A percentile compares a stretch with the other conserved stretches of the same genome.
Evolutionary conservation across 345 rosid genomes (phyloP).

Genomic region (Eutrema japonicum): DNA sequence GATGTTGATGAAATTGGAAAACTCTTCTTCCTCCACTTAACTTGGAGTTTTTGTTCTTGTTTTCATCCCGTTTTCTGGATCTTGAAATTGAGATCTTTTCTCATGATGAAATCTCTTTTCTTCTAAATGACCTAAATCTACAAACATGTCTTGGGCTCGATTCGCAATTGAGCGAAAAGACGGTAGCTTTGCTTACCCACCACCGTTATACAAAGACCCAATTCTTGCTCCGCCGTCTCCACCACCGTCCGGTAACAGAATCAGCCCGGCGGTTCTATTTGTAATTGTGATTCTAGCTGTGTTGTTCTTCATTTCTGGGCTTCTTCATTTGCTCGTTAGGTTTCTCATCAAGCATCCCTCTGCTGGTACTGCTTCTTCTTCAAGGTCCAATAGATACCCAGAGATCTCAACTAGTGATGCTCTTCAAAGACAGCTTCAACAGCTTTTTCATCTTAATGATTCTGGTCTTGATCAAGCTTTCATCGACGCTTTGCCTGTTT

Average conservation of each 20-base stretch:
- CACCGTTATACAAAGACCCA: conserved; percentile 58
- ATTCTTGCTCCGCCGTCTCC: conserved; percentile 48
- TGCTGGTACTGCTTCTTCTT: conserved; percentile 53
- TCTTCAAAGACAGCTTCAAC: conserved; percentile 88
- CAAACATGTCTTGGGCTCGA: conserved; percentile 60
- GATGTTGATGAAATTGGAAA: conserved; percentile 35
- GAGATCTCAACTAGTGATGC: conserved; percentile 75
- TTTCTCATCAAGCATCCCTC: conserved; percentile 75
- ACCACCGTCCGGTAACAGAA: conserved; percentile 56
- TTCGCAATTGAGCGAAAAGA: conserved; percentile 59
- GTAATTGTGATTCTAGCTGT: conserved; percentile 79
- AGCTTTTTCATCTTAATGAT: conserved; percentile 85
- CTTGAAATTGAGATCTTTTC: conserved; percentile 31
- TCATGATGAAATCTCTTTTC: neutral
- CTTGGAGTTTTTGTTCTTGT: conserved; percentile 22
- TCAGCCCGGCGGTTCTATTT: conserved; percentile 83
- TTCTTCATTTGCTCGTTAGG: conserved; percentile 83
- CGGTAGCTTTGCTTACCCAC: conserved; percentile 58
- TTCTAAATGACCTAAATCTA: conserved; percentile 24
- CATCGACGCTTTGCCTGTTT: conserved; percentile 87
- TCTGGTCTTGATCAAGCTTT: conserved; percentile 92
- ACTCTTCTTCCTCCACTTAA: conserved; percentile 29
- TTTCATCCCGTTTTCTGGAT: conserved; percentile 13
- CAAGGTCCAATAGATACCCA: conserved; percentile 66
- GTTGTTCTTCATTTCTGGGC: conserved; percentile 79